Evolutionary conservation across 129 eudicot genomes (phyloP).

Genomic region (Artemisia argyi): DNA sequence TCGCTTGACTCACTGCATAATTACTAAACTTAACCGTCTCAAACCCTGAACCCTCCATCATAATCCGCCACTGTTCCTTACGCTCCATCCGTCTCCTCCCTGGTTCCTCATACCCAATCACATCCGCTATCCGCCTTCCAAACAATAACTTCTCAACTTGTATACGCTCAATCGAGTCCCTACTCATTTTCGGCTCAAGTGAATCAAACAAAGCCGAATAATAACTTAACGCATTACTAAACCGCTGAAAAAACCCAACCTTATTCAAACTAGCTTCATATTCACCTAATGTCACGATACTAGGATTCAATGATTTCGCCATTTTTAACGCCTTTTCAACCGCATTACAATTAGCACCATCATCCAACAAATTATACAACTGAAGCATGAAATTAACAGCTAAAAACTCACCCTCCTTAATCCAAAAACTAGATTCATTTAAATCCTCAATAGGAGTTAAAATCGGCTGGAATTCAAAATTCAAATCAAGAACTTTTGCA

Average conservation of each 20-base stretch:
- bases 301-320: conserved; percentile 74
- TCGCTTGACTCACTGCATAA: conserved; percentile 90
- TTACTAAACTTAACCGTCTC: conserved; percentile 64
- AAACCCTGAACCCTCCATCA: conserved; percentile 76
- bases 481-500: conserved; percentile 76
- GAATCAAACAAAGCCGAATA: conserved; percentile 77
- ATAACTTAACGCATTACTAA: conserved; percentile 58
- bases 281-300: conserved; percentile 84
- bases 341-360: conserved; percentile 13
- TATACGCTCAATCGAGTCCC: conserved; percentile 66
- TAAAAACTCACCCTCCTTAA: conserved; percentile 67
- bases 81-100: conserved; percentile 69
- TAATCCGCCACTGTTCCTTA: conserved; percentile 67
- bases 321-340: conserved; percentile 58
- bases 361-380: conserved; percentile 65
- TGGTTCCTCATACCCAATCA: conserved; percentile 54
- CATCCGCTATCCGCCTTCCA: conserved; percentile 72
- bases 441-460: conserved; percentile 51
- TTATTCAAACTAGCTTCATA: conserved; percentile 76
- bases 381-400: conserved; percentile 94
- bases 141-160: conserved; percentile 66
- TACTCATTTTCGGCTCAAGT: conserved; percentile 62
- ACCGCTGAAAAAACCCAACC: conserved; percentile 56
- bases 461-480: conserved; percentile 77
- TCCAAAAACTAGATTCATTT: conserved; percentile 57